Conservation (phyloP, 441 rosid species). For the Brassica hybrid region DNA sequence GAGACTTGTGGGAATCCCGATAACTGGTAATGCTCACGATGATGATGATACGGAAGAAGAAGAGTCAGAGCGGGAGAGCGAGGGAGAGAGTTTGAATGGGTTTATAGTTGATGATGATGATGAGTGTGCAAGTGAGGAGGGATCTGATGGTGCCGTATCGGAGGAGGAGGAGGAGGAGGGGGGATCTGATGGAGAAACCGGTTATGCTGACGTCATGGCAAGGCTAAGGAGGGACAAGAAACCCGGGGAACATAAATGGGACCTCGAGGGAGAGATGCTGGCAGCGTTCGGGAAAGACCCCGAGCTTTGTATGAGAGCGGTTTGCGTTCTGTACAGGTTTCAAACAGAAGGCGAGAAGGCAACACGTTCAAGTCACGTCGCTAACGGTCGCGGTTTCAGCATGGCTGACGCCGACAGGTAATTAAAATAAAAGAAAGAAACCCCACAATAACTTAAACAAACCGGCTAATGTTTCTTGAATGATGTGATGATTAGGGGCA, state of each 20-base stretch:
- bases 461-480: not conserved
- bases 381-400: conserved; percentile 40
- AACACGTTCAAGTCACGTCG: conserved; percentile 36
- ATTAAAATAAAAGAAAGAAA: not conserved
- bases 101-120: conserved; percentile 24
- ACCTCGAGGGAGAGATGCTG: conserved; percentile 69
- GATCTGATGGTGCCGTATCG: conserved; percentile 16
- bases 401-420: conserved; percentile 32
- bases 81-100: conserved; percentile 41
- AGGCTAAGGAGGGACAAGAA: conserved; percentile 57
- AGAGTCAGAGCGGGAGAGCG: conserved; percentile 13
- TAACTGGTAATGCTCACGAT: conserved; percentile 25
- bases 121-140: conserved; percentile 11
- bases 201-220: conserved; percentile 19
- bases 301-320: conserved; percentile 83
- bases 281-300: conserved; percentile 71
- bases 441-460: not conserved
- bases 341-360: conserved; percentile 66
- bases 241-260: conserved; percentile 47
- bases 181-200: conserved; percentile 34
- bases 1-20: conserved; percentile 43
- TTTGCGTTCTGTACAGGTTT: conserved; percentile 69
- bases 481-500: conserved; percentile 36
- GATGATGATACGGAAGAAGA: conserved; percentile 32
- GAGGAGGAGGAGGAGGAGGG: conserved; percentile 18